phyloP scores from a whole-genome alignment of 345 rosid genomes.

The Brassica carinata region DNA sequence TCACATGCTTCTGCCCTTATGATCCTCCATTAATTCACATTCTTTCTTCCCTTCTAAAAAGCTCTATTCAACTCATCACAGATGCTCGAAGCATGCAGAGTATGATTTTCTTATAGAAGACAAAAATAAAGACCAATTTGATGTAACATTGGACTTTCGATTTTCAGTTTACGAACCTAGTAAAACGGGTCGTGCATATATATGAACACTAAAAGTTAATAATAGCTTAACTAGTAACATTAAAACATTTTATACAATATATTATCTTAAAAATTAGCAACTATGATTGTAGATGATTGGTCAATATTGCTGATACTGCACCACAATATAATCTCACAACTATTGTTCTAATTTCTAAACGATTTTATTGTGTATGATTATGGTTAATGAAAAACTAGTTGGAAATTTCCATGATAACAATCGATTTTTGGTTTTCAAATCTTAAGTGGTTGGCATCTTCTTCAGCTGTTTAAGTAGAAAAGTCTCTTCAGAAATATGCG shows the following conservation, averaged over 20 bases:
- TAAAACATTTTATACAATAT: too few species aligned
- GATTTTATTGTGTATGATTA: background rate
- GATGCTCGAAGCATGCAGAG: conserved; percentile 2
- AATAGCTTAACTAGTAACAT: background rate
- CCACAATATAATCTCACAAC: background rate
- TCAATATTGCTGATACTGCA: background rate
- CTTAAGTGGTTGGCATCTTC: background rate
- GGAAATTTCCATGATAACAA: background rate
- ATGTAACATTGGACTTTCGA: background rate
- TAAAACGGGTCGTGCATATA: background rate
- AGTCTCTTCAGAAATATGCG: background rate
- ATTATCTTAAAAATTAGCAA: too few species aligned
- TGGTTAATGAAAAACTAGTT: too few species aligned
- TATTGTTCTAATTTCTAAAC: background rate
- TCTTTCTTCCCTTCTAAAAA: background rate
- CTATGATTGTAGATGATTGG: background rate
- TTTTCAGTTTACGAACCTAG: background rate
- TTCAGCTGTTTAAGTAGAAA: background rate
- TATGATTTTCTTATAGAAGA: background rate
- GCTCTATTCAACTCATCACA: background rate
- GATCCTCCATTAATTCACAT: conserved; percentile 11
- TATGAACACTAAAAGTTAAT: background rate
- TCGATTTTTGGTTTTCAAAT: background rate
- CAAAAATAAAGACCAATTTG: background rate
- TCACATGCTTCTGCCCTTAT: conserved; percentile 44